Conservation (phyloP, 306 rosid species). For the Vigna mungo region DNA sequence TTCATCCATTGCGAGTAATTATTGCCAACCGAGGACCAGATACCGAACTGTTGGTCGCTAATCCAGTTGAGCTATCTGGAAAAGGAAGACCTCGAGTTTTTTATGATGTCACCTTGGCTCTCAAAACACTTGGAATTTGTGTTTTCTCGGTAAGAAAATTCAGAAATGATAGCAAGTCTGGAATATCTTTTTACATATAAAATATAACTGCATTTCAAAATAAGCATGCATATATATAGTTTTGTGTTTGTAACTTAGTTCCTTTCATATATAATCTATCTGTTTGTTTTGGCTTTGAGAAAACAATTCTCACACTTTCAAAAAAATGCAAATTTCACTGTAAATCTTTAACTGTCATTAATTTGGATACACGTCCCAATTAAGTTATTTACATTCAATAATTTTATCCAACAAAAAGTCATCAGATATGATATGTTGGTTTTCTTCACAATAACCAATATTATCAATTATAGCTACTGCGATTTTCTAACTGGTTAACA, state of each 20-base stretch:
- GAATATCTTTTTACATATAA: slow-evolving; percentile 3
- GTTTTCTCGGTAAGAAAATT: slow-evolving; percentile 73
- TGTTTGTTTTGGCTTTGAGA: not conserved
- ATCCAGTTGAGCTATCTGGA: slow-evolving; percentile 88
- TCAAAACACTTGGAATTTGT: slow-evolving; percentile 74
- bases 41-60: slow-evolving; percentile 72
- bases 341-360: not conserved
- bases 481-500: no score
- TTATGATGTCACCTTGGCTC: slow-evolving; percentile 75
- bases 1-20: slow-evolving; percentile 76
- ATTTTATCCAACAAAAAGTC: no score
- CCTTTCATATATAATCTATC: not conserved
- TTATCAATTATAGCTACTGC: no score
- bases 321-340: not conserved
- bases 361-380: not conserved
- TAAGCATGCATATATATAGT: no score
- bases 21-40: slow-evolving; percentile 81
- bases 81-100: slow-evolving; percentile 84
- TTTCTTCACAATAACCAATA: no score
- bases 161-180: slow-evolving; percentile 22
- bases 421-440: no score
- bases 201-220: not conserved
- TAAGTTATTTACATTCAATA: not conserved
- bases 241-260: not conserved
- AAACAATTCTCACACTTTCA: not conserved